These are phyloP conservation scores for Neocatenulostroma microsporum DNA, from an alignment of 2,329 filamentous ascomycete species.

Conservation along the genomic window DNA sequence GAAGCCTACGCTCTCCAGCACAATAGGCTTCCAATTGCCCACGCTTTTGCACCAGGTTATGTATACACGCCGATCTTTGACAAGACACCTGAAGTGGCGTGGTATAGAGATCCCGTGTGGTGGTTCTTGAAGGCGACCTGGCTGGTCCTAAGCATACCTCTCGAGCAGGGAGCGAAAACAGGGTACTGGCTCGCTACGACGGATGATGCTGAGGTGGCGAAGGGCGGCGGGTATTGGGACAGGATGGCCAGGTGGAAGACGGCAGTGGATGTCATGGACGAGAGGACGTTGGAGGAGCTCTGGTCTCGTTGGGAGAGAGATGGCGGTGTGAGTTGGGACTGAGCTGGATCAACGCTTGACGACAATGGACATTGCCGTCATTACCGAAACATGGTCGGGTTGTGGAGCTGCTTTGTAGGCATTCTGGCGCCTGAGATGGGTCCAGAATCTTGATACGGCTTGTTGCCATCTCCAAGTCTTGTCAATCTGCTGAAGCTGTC, in stretches of 20 bases:
- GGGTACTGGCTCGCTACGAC: slow-evolving; percentile 13
- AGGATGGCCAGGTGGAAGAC: slow-evolving; percentile 5
- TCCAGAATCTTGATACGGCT: too few relatives aligned
- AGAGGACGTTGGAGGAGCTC: slow-evolving; percentile 5
- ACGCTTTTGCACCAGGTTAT: slow-evolving; percentile 12
- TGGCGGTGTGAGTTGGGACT: slow-evolving; percentile 6
- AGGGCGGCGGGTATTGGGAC: slow-evolving; percentile 9
- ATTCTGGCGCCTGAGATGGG: too few relatives aligned
- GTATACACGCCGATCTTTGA: slow-evolving; percentile 11
- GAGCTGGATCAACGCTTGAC: too few relatives aligned
- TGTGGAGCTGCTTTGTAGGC: too few relatives aligned
- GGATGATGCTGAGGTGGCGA: slow-evolving; percentile 7
- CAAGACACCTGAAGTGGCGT: slow-evolving; percentile 9
- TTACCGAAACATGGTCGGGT: too few relatives aligned
- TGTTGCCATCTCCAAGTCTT: too few relatives aligned
- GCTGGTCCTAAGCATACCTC: slow-evolving; percentile 7
- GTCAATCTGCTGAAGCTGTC: too few relatives aligned
- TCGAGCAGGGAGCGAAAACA: slow-evolving; percentile 13
- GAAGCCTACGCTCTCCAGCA: background rate
- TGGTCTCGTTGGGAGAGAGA: slow-evolving; percentile 9
- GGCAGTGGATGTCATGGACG: slow-evolving; percentile 4
- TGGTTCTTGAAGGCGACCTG: slow-evolving; percentile 8
- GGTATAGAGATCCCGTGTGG: slow-evolving; percentile 7
- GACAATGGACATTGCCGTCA: too few relatives aligned
- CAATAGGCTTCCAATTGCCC: slow-evolving; percentile 2